Conservation (phyloP, 352 stramenopile genomes). For the Phytophthora ohioensis region DNA sequence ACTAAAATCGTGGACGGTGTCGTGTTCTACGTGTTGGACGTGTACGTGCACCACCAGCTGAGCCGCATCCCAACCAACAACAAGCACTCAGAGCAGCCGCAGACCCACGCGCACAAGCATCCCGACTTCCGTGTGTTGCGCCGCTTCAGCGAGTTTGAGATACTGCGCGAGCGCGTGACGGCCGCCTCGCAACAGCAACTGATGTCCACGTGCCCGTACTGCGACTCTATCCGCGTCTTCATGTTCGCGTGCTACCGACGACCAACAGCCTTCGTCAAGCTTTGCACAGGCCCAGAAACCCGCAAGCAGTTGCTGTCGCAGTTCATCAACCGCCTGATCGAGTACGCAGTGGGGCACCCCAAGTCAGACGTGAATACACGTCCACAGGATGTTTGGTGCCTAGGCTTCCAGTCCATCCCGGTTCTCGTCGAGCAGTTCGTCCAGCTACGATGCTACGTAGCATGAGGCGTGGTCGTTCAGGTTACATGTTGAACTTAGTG, state of each 20-base stretch:
- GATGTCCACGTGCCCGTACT: slow-evolving; percentile 35
- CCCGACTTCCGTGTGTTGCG: slow-evolving; percentile 43
- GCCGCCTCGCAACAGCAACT: slow-evolving; percentile 33
- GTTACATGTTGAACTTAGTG: neutral
- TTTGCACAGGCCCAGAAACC: slow-evolving; percentile 33
- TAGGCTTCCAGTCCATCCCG: slow-evolving; percentile 39
- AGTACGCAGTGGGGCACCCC: slow-evolving; percentile 37
- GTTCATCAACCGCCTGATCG: slow-evolving; percentile 48
- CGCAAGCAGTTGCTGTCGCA: slow-evolving; percentile 52
- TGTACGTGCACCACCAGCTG: slow-evolving; percentile 55
- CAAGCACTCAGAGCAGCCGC: slow-evolving; percentile 6
- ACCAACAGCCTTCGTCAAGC: slow-evolving; percentile 48
- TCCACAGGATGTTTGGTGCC: slow-evolving; percentile 25
- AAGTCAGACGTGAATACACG: slow-evolving; percentile 28
- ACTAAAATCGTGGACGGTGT: slow-evolving; percentile 44
- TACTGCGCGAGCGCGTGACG: slow-evolving; percentile 32
- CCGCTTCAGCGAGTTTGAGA: slow-evolving; percentile 43
- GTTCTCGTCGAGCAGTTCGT: slow-evolving; percentile 45
- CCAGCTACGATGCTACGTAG: slow-evolving; percentile 17
- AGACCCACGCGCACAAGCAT: neutral
- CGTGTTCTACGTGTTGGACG: slow-evolving; percentile 56
- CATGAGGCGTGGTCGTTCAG: neutral
- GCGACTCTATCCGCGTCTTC: slow-evolving; percentile 42
- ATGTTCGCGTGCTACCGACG: slow-evolving; percentile 42
- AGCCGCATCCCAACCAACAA: slow-evolving; percentile 61